Evolutionary conservation across 2,329 filamentous ascomycete genomes (phyloP).

Genomic region (Pezicula neosporulosa): DNA sequence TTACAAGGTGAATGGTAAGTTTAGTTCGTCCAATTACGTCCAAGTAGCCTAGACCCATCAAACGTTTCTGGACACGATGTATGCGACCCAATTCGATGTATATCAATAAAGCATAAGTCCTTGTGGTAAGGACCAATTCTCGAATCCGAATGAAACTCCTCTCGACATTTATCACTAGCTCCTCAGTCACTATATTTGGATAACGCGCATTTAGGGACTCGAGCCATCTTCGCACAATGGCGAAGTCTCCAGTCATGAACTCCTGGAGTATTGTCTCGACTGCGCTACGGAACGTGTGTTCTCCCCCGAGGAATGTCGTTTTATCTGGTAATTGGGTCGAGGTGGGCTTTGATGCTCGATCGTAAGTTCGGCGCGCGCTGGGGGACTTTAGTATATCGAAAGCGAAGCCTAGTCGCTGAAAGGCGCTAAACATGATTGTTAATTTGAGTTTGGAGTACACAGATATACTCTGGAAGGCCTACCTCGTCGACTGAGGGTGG

Average conservation of each 20-base stretch:
- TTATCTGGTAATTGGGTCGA: constrained; percentile 25
- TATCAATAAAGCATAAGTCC: constrained; percentile 34
- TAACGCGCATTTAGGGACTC: constrained; percentile 31
- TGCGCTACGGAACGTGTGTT: constrained; percentile 33
- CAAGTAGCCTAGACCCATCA: constrained; percentile 34
- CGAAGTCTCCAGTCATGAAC: constrained; percentile 36
- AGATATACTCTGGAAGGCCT: not conserved
- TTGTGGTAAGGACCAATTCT: constrained; percentile 33
- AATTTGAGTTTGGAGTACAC: not conserved
- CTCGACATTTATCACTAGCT: constrained; percentile 33
- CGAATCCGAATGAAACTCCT: constrained; percentile 31
- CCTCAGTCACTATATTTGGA: constrained; percentile 32
- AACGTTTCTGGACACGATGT: constrained; percentile 32
- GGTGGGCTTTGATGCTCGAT: constrained; percentile 29
- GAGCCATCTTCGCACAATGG: constrained; percentile 31
- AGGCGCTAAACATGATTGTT: constrained; percentile 24
- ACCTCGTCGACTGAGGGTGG: constrained; percentile 33
- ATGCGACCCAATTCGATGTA: constrained; percentile 36
- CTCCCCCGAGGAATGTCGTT: constrained; percentile 32
- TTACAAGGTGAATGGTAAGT: constrained; percentile 34
- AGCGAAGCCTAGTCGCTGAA: constrained; percentile 35
- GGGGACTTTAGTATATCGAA: constrained; percentile 37
- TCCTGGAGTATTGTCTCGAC: constrained; percentile 35
- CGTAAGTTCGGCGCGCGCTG: constrained; percentile 32
- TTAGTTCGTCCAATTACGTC: constrained; percentile 32